Evolutionary conservation across 257 asterid genomes (phyloP), one percentile per base, ranked within the genome.

Genomic region (Nyctanthes arbortristis): DNA sequence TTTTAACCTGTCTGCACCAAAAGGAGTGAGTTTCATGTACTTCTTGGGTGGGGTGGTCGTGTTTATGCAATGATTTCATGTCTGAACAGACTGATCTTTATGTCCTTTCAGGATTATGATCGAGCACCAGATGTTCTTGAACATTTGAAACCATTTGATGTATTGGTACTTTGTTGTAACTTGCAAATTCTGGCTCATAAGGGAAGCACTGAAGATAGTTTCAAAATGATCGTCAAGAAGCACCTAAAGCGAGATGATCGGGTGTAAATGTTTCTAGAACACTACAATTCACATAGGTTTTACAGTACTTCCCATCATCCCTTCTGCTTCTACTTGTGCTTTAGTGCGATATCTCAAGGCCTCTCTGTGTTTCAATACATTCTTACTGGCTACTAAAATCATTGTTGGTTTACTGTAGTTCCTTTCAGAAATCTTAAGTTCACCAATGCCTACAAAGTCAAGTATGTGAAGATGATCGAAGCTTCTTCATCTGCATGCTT

Each of bases 101-200:
- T 67, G 32, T 67, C 40, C 47, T 64, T 35, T 37, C 72, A 93
- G 97, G 99, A 93, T 63, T 93, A 93, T 39, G 94, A 87, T 82
- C 81, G 99, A 84, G 81, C 89, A 73, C 96, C 97, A 0, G 83
- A 80, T 36, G 76, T 81, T 66, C 81, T 87, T 16, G 67, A 63
- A 60, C 39, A 49, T 49, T 65, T 91, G 77, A 65, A 82, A 65
- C 85, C 85, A 3, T 86, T 75, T 32, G 81, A 89, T 70, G 91
- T 83, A 10, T 75, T 87, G 76, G 90, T 94, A 64, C 87, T 94
- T 25, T 86, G 95, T 74, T 83, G 93, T 63, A 79, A 76, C 33
- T 64, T 94, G 85, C 89, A 79, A 67, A 75, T 93, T 66, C 33
- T 93, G 77, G 80, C 75, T 49, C 68, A 20, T 25, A 65, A 71